phyloP scores from a whole-genome alignment of 345 rosid species.

The Garcia nutans region DNA sequence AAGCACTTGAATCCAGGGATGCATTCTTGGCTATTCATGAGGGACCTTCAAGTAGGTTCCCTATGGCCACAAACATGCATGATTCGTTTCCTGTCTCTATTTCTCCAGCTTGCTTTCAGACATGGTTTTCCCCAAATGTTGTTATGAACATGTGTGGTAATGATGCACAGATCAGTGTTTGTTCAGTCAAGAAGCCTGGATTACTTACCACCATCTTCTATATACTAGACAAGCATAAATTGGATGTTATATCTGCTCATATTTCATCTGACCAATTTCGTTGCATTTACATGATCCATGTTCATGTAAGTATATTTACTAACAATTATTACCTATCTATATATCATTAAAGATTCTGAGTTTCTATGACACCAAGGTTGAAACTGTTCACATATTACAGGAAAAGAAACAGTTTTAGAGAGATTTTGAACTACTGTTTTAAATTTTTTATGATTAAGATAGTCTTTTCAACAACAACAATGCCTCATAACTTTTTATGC shows the following conservation, averaged over 20 bases:
- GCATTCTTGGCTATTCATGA: conserved; percentile 36
- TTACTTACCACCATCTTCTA: conserved; percentile 36
- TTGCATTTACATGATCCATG: conserved; percentile 42
- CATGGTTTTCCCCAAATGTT: conserved; percentile 57
- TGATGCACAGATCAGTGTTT: conserved; percentile 49
- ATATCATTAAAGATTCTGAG: no score
- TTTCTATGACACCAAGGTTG: no score
- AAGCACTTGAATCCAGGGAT: conserved; percentile 32
- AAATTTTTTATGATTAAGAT: no score
- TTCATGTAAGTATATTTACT: conserved; percentile 28
- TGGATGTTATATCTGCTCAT: conserved; percentile 52
- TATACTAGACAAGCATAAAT: conserved; percentile 47
- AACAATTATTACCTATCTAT: no score
- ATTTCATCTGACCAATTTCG: conserved; percentile 38
- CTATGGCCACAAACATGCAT: conserved; percentile 10
- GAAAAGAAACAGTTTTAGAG: no score
- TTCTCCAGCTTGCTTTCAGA: conserved; percentile 35
- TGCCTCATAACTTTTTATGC: no score
- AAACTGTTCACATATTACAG: no score
- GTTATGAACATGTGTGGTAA: conserved; percentile 47
- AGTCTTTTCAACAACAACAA: no score
- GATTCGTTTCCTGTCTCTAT: conserved; percentile 10
- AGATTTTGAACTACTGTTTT: no score
- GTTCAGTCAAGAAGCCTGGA: conserved; percentile 42
- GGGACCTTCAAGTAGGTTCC: conserved; percentile 23